Evolutionary conservation across 352 stramenopile species (phyloP), one percentile per base, ranked within the genome.

Genomic region (Globisporangium parvum): DNA sequence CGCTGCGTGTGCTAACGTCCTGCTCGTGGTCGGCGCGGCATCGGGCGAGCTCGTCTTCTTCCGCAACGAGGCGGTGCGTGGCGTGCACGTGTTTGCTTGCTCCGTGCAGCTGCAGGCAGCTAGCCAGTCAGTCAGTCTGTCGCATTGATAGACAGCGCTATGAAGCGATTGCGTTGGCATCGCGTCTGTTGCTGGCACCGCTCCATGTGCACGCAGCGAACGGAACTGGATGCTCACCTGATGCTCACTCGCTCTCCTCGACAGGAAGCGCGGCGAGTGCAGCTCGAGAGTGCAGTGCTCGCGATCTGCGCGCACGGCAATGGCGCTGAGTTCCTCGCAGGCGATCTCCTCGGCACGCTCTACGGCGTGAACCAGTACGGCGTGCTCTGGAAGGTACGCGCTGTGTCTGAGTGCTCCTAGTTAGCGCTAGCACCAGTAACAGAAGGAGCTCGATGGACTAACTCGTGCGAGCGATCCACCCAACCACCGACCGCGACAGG

Each of bases 321-420:
- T 12, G 55, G 61, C 39, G 61, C 59, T n/a, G 60, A 70, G 50
- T 85, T 85, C 44, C 47, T 85, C 35, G 72, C 66, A 2, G 74
- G 67, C 26, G 76, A 87, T 51, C 35, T 59, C 28, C 55, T 67
- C 6, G 76, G 74, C 18, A 66, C 69, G 39, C 50, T 87, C 24
- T 87, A 85, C 54, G 66, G 71, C 15, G 62, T 83, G 33, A 81
- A 70, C 42, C 74, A 68, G 55, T 73, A 81, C 60, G 70, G 82
- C 35, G 59, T 87, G 20, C 48, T 72, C 10, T 85, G 76, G 74
- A 80, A 82, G 67, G 73, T 79, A 40, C 31, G 20, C 42, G 5
- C 24, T 2, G 6, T 5, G n/a, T 24, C 17, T 47, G 3, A 14
- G 1, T 47, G n/a, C 8, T 5, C 18, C 26, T 47, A 14, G 10